Conservation (phyloP, 2,329 filamentous ascomycete species). For the Teratosphaeriaceae sp. region DNA sequence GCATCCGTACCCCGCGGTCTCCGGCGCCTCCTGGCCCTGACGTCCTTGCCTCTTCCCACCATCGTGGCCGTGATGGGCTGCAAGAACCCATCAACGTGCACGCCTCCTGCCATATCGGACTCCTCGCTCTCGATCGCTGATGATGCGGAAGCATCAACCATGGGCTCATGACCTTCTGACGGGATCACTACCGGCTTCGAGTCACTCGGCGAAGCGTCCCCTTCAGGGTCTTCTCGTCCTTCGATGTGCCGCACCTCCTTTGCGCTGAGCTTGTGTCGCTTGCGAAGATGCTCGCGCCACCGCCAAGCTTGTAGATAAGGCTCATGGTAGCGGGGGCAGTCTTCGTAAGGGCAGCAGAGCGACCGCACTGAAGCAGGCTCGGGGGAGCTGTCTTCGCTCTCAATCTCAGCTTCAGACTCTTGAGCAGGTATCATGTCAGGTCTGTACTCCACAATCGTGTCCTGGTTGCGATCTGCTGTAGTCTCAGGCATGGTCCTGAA, state of each 20-base stretch:
- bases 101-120: no score
- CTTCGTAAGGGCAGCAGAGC: slow-evolving; percentile 19
- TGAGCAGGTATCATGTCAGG: slow-evolving; percentile 26
- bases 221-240: no score
- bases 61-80: no score
- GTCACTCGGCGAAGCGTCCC: no score
- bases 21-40: no score
- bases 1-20: no score
- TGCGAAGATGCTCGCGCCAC: slow-evolving; percentile 28
- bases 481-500: slow-evolving; percentile 36
- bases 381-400: slow-evolving; percentile 1
- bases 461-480: slow-evolving; percentile 2
- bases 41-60: no score
- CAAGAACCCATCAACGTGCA: no score
- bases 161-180: no score
- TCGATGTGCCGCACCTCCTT: slow-evolving; percentile 4
- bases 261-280: slow-evolving; percentile 20
- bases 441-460: slow-evolving; percentile 30
- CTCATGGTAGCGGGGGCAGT: slow-evolving; percentile 22
- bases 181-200: no score
- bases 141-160: no score
- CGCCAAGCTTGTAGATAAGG: slow-evolving; percentile 21
- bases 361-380: neutral
- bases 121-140: no score
- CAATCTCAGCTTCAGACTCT: slow-evolving; percentile 10